Evolutionary conservation across 768 basidiomycete genomes (phyloP).

Genomic region (Phaffia australis): DNA sequence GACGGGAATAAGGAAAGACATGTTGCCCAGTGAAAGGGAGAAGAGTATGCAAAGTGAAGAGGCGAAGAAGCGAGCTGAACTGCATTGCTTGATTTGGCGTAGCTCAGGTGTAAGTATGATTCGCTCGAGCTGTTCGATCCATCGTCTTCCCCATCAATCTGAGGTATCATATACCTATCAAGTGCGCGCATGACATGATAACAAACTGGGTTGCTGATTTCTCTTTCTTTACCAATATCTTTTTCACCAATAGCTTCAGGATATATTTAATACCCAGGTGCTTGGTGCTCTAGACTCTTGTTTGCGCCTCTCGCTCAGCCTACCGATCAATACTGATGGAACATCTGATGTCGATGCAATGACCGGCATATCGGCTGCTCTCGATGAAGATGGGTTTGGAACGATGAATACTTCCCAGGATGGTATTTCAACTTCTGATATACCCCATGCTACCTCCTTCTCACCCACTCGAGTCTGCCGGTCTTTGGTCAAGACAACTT

Average conservation of each 20-base stretch:
- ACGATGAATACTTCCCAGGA: conserved; percentile 12
- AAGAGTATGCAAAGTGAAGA: not conserved
- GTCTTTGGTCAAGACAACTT: conserved; percentile 2
- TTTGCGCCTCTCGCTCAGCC: conserved; percentile 28
- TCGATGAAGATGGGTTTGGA: conserved; percentile 29
- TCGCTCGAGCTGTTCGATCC: not conserved
- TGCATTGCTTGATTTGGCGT: conserved; percentile 57
- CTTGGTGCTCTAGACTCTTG: conserved; percentile 38
- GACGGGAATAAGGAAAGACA: conserved; percentile 56
- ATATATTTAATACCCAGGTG: conserved; percentile 38
- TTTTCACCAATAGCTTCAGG: conserved; percentile 46
- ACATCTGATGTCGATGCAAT: conserved; percentile 11
- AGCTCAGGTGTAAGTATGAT: conserved; percentile 51
- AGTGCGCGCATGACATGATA: no score
- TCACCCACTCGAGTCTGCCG: not conserved
- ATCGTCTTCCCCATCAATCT: not conserved
- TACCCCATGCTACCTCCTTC: not conserved
- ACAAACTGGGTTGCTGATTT: not conserved
- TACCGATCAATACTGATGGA: no score
- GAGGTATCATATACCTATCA: not conserved
- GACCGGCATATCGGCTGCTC: not conserved
- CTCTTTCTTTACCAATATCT: not conserved
- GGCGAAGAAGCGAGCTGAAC: conserved; percentile 29
- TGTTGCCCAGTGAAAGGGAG: conserved; percentile 34
- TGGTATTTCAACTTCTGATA: not conserved